Evolutionary conservation across 306 rosid species (phyloP).

Genomic region (Pterocarpus santalinus): DNA sequence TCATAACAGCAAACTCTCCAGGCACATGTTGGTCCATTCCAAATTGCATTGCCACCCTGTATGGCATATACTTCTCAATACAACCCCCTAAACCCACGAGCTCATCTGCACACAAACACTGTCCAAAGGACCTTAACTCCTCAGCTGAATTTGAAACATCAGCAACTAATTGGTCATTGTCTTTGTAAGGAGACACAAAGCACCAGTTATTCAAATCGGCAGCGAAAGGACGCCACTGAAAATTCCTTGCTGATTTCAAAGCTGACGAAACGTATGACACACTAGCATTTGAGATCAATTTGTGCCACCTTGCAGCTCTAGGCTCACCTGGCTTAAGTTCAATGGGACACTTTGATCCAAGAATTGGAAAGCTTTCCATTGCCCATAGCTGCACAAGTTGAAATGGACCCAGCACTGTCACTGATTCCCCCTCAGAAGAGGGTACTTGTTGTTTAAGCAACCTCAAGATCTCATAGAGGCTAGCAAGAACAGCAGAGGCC

Average conservation of each 20-base stretch:
- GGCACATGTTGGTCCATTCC: slow-evolving; percentile 60
- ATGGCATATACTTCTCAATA: slow-evolving; percentile 50
- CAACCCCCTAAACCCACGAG: slow-evolving; percentile 48
- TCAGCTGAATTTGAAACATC: slow-evolving; percentile 31
- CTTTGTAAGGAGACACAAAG: slow-evolving; percentile 40
- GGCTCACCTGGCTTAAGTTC: slow-evolving; percentile 46
- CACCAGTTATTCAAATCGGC: slow-evolving; percentile 31
- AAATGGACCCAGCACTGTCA: slow-evolving; percentile 24
- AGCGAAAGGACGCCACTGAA: slow-evolving; percentile 54
- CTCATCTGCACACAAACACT: slow-evolving; percentile 44
- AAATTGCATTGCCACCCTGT: slow-evolving; percentile 59
- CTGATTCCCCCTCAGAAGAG: slow-evolving; percentile 19
- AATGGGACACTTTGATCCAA: slow-evolving; percentile 23
- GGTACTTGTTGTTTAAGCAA: slow-evolving; percentile 37
- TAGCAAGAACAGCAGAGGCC: slow-evolving; percentile 43
- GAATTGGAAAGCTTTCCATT: slow-evolving; percentile 43
- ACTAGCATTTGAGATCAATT: slow-evolving; percentile 4
- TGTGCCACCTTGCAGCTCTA: slow-evolving; percentile 46
- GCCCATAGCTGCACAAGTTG: slow-evolving; percentile 43
- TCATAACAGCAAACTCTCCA: neutral
- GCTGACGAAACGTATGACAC: neutral
- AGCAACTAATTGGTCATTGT: slow-evolving; percentile 40
- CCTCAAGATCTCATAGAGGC: slow-evolving; percentile 36
- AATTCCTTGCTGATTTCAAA: slow-evolving; percentile 39
- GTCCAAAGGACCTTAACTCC: slow-evolving; percentile 44